A percentile compares a stretch with the other conserved stretches of the same genome.
phyloP scores from a whole-genome alignment of 2,329 filamentous ascomycete genomes.

The Dryadomyces quercivorus region DNA sequence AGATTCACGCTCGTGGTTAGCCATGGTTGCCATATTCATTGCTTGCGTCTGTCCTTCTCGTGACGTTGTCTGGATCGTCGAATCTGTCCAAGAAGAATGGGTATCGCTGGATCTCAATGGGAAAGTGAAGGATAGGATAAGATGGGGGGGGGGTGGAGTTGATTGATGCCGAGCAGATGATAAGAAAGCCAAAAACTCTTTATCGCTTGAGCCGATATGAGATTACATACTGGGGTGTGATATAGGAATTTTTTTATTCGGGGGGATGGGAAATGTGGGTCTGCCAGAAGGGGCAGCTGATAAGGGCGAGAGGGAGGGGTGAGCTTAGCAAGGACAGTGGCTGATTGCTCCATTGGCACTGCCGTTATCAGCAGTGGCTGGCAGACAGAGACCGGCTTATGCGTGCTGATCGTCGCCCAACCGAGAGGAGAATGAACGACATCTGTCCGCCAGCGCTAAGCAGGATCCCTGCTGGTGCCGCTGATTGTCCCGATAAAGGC shows the following conservation, averaged over 20 bases:
- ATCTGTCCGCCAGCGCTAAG: neutral
- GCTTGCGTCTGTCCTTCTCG: neutral
- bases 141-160: slow-evolving; percentile 6
- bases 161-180: slow-evolving; percentile 10
- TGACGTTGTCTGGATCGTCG: neutral
- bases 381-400: neutral
- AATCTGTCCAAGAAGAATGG: neutral
- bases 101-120: slow-evolving; percentile 6
- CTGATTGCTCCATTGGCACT: neutral
- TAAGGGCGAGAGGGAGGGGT: slow-evolving; percentile 6
- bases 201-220: slow-evolving; percentile 13
- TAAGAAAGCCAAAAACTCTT: slow-evolving; percentile 14
- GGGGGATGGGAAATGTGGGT: slow-evolving; percentile 7
- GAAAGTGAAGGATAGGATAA: slow-evolving; percentile 4
- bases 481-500: neutral
- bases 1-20: slow-evolving; percentile 44
- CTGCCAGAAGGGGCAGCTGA: slow-evolving; percentile 7
- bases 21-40: slow-evolving; percentile 33
- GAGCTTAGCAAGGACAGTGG: neutral
- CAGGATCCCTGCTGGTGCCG: neutral
- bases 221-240: slow-evolving; percentile 11
- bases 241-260: slow-evolving; percentile 8
- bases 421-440: neutral
- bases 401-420: neutral
- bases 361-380: neutral